These are phyloP conservation scores for Trametes meyenii DNA, from an alignment of 768 basidiomycete genomes.

Conservation along the genomic window DNA sequence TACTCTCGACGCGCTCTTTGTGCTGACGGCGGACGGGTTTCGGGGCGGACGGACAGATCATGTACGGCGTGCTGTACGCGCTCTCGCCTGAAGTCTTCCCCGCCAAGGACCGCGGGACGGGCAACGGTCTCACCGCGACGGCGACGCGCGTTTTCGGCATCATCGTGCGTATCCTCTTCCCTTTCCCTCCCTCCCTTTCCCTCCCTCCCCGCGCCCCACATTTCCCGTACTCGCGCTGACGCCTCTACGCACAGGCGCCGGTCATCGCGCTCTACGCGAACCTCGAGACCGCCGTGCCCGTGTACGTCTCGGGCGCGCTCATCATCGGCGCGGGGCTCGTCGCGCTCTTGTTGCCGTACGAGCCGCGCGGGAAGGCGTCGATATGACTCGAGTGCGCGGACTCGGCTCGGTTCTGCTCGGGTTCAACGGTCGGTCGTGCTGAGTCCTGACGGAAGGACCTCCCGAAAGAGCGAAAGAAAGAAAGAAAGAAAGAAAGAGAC, in stretches of 20 bases:
- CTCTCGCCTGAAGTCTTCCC: constrained; percentile 72
- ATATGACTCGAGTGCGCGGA: constrained; percentile 43
- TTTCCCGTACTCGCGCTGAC: background rate
- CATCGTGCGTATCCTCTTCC: constrained; percentile 48
- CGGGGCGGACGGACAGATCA: constrained; percentile 45
- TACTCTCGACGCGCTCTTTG: background rate
- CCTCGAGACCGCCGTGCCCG: constrained; percentile 63
- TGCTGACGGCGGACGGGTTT: background rate
- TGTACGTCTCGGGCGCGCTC: constrained; percentile 70
- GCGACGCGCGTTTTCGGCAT: constrained; percentile 69
- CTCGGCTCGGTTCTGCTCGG: no score
- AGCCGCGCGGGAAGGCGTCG: constrained; percentile 73
- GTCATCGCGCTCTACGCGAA: constrained; percentile 74
- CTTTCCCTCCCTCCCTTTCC: background rate
- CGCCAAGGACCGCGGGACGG: constrained; percentile 73
- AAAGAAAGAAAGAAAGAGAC: no score
- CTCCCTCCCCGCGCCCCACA: no score
- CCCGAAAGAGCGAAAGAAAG: no score
- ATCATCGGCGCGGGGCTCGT: constrained; percentile 62
- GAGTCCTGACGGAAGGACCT: no score
- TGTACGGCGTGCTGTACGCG: constrained; percentile 78
- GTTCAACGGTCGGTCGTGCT: no score
- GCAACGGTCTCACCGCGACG: constrained; percentile 64
- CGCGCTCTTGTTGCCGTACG: constrained; percentile 68
- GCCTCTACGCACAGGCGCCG: constrained; percentile 52